Evolutionary conservation across 495 filamentous ascomycete genomes (phyloP), one percentile per base, ranked within the genome.

Genomic region (Neurospora sp.): DNA sequence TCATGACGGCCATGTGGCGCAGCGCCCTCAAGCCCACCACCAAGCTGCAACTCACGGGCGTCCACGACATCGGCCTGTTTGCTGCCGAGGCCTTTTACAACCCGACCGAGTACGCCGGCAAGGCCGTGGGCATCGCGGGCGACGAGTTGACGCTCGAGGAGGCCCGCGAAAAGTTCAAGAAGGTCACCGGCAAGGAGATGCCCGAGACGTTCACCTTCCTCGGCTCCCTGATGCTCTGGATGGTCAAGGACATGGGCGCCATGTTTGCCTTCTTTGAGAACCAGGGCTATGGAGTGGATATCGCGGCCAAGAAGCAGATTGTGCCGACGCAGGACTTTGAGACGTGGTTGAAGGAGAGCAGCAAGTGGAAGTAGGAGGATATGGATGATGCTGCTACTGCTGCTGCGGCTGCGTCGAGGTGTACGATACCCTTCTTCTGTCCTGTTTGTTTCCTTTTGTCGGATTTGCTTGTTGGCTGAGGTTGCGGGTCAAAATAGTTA

Each of bases 231-330:
- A 69, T 85, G 46, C 75, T 88, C 81, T 84, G 80, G 78, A 73
- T 79, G 66, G 76, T 90, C 5, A 83, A 78, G 70, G 88, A 93
- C 9, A 35, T 91, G 20, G 84, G 85, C 0, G 73, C 73, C 2
- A 93, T 93, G 90, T 89, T 92, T 72, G 76, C 77, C 41, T 93
- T 86, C 84, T 92, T 93, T 71, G 81, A 86, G 75, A 84, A 86
- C 59, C 83, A 86, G 68, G 91, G 90, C 1, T 93, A 86, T 74
- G 84, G 82, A 1, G 89, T 84, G 11, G 86, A 92, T 82, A 86
- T 94, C 41, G 71, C 71, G 70, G 85, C 79, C 68, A 73, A 88
- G 77, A 87, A 78, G 81, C 81, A 76, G 70, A 78, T 85, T 71
- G 75, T 91, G 76, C 86, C 87, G 14, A 59, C 91, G 76, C 87